These are phyloP conservation scores for Nevesoporus exiguus DNA, from an alignment of 768 basidiomycete species.

Conservation along the genomic window DNA sequence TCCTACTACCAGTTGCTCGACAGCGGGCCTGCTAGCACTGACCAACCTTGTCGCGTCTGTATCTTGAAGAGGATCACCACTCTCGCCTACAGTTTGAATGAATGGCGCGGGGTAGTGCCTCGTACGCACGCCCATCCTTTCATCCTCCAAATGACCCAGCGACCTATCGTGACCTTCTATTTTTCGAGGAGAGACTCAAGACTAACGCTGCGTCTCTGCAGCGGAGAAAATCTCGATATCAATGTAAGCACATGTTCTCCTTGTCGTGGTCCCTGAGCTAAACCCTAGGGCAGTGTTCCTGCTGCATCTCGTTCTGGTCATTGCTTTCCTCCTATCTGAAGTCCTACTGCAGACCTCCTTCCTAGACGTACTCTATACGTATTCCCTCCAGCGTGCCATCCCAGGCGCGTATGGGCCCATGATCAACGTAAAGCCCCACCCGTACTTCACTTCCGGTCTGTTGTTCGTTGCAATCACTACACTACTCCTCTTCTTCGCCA, in stretches of 20 bases:
- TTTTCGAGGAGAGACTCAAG: constrained; percentile 97
- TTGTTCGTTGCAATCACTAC: constrained; percentile 89
- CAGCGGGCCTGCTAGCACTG: neutral
- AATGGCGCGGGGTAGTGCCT: constrained; percentile 25
- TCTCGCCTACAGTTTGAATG: constrained; percentile 2
- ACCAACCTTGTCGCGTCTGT: neutral
- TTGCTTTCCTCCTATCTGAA: constrained; percentile 71
- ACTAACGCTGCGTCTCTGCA: constrained; percentile 82
- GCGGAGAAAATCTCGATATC: constrained; percentile 76
- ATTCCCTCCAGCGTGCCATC: constrained; percentile 44
- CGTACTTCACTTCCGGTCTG: constrained; percentile 75
- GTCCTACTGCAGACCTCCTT: constrained; percentile 68
- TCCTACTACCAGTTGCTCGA: neutral
- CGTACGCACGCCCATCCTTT: constrained; percentile 37
- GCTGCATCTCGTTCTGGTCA: constrained; percentile 59
- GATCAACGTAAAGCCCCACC: constrained; percentile 49
- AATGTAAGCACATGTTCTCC: constrained; percentile 48
- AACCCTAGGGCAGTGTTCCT: constrained; percentile 61
- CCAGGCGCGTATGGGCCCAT: constrained; percentile 48
- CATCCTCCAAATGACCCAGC: constrained; percentile 69
- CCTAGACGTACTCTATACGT: constrained; percentile 59
- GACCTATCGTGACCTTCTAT: constrained; percentile 82
- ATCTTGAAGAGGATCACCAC: neutral
- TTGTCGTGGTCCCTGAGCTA: constrained; percentile 17
- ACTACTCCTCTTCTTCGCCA: constrained; percentile 91